Percentiles rank a stretch among this genome's conserved stretches.
phyloP scores from a whole-genome alignment of 75 land plant species.

The Picea sitchensis region DNA sequence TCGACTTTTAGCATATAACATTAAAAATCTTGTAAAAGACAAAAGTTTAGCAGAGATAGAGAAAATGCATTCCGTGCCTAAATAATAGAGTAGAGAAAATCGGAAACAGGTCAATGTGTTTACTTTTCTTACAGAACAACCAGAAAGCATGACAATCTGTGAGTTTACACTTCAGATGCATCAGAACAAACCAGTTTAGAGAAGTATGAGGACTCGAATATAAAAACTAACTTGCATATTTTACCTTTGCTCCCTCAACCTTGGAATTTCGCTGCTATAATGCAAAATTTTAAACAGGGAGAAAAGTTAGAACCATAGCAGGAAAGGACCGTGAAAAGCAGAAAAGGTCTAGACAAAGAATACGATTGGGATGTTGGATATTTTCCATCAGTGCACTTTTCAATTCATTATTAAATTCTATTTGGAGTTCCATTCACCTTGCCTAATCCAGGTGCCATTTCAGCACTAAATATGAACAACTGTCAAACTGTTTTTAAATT shows the following conservation, averaged over 20 bases:
- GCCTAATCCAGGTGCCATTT: background rate
- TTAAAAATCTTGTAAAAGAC: background rate
- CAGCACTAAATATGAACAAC: background rate
- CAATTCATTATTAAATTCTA: no score
- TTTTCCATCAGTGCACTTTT: background rate
- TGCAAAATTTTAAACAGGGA: background rate
- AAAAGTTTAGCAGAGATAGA: background rate
- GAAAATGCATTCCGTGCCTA: background rate
- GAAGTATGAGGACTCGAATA: background rate
- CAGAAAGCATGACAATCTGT: background rate
- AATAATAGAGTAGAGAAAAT: background rate
- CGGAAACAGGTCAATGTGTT: background rate
- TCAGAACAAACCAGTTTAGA: background rate
- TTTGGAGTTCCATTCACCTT: background rate
- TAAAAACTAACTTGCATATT: background rate
- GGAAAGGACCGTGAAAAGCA: background rate
- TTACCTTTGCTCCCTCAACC: background rate
- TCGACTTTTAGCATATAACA: background rate
- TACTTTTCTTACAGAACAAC: background rate
- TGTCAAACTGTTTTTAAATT: background rate
- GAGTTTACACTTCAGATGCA: background rate
- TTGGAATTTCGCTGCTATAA: background rate
- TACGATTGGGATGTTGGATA: background rate
- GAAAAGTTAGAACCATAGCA: background rate
- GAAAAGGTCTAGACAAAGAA: background rate